Evolutionary conservation across 2,329 filamentous ascomycete genomes (phyloP), one percentile per base, ranked within the genome.

Genomic region (Xylariaceae sp.): DNA sequence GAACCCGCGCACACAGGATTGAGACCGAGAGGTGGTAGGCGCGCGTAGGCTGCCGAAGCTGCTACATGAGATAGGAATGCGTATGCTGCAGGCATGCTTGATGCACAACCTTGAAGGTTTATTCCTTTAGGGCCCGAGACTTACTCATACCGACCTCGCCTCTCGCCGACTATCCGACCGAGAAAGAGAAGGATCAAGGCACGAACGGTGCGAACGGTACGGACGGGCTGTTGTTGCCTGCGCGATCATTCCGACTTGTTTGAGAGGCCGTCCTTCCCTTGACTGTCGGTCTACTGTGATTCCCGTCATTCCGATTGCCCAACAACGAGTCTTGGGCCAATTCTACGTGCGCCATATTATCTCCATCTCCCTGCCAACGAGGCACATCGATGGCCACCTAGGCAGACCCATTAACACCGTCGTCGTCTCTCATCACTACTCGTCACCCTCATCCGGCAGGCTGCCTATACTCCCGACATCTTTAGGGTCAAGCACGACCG

Each of bases 401-500:
- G 37, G 39, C 30, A 51, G 44, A 15, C 9, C 51, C 53, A 30
- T 37, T 13, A 51, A 18, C 34, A n/a, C 15, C 13, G 34, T 42
- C 17, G 44, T 52, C 50, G 13, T 15, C 7, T 4, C 17, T 47
- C 37, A 34, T 37, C 30, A 8, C 47, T 15, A 42, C 42, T 53
- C 48, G 51, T 42, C 30, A 23, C 7, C 9, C 7, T 48, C 30
- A 4, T 30, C 47, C 4, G 17, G 48, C 34, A 44, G 52, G 48
- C 51, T 50, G 48, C 54, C 49, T 50, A 35, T 18, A n/a, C 47
- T 37, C 10, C 34, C 13, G 37, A 55, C 52, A 57, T 47, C 51
- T 34, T 39, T 39, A n/a, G 15, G 34, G 6, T 30, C 2, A n/a
- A n/a, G 3, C 11, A 17, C 37, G 53, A 17, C 49, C 3, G 42